phyloP scores from a whole-genome alignment of 805 yeast species.

The Ogataea chonburiensis region DNA sequence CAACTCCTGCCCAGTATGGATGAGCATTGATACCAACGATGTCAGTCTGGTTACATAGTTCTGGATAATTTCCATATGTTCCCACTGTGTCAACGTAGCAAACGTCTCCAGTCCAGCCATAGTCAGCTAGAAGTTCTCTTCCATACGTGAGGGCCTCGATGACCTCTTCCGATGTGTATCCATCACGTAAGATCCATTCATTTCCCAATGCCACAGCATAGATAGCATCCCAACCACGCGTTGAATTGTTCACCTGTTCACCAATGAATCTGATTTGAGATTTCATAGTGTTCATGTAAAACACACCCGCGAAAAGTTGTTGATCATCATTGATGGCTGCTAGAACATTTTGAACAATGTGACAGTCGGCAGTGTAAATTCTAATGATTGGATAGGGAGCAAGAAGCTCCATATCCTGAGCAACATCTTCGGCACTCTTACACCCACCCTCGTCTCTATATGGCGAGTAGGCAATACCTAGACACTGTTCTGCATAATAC shows the following conservation, averaged over 20 bases:
- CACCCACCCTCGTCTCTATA: constrained; percentile 63
- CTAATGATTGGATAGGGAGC: constrained; percentile 59
- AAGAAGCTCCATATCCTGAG: constrained; percentile 52
- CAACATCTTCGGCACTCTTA: constrained; percentile 55
- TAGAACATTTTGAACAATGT: constrained; percentile 59
- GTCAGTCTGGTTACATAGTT: constrained; percentile 54
- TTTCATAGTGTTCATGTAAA: constrained; percentile 45
- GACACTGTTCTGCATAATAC: constrained; percentile 31
- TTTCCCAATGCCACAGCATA: constrained; percentile 67
- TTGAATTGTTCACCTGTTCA: constrained; percentile 42
- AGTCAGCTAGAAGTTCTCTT: constrained; percentile 42
- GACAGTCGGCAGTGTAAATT: constrained; percentile 74
- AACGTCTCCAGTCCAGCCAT: constrained; percentile 50
- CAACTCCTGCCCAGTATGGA: constrained; percentile 62
- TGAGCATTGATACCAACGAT: constrained; percentile 65
- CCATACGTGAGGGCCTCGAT: constrained; percentile 47
- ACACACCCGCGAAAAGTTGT: constrained; percentile 67
- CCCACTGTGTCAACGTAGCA: constrained; percentile 66
- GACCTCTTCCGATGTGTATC: constrained; percentile 45
- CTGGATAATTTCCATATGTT: constrained; percentile 51
- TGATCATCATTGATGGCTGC: constrained; percentile 55
- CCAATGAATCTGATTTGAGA: constrained; percentile 43
- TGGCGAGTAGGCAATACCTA: constrained; percentile 77
- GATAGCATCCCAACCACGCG: constrained; percentile 61
- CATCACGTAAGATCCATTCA: constrained; percentile 57